These are phyloP conservation scores for Wallacemonas sp. DNA, from an alignment of 208 protist species.

Conservation along the genomic window DNA sequence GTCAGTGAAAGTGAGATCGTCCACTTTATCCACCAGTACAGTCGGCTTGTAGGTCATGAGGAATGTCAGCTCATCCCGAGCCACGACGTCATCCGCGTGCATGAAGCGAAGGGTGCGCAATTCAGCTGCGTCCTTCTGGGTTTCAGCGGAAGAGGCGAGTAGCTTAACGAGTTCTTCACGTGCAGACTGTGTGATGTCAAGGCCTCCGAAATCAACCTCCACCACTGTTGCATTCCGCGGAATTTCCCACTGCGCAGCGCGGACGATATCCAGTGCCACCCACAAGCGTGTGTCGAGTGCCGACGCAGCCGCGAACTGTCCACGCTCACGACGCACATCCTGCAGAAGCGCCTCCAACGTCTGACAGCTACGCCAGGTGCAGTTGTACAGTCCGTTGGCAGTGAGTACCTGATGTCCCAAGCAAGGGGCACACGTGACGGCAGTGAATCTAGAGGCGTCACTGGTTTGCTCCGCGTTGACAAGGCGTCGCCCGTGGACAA, in stretches of 20 bases:
- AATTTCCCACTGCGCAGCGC: background rate
- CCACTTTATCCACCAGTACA: background rate
- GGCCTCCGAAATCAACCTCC: background rate
- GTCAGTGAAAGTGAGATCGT: background rate
- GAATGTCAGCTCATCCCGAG: conserved; percentile 12
- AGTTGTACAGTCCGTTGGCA: background rate
- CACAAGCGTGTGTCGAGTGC: background rate
- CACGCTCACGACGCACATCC: background rate
- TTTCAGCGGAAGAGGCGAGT: too few relatives aligned
- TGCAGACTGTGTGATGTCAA: background rate
- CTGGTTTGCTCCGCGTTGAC: conserved; percentile 67
- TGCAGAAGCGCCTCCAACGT: conserved; percentile 5
- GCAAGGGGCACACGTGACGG: conserved; percentile 27
- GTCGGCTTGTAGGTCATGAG: conserved; percentile 16
- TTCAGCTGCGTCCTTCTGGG: too few relatives aligned
- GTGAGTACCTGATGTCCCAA: conserved; percentile 22
- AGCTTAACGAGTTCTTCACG: background rate
- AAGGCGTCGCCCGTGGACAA: background rate
- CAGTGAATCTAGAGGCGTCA: conserved; percentile 41
- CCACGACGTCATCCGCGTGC: conserved; percentile 7
- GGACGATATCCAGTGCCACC: background rate
- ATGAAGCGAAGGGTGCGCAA: conserved; percentile 13
- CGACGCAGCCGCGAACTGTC: background rate
- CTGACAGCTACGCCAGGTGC: conserved; percentile 10
- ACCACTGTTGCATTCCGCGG: background rate